Conservation (phyloP, 2,329 filamentous ascomycete genomes). For the Penicillium paneum region DNA sequence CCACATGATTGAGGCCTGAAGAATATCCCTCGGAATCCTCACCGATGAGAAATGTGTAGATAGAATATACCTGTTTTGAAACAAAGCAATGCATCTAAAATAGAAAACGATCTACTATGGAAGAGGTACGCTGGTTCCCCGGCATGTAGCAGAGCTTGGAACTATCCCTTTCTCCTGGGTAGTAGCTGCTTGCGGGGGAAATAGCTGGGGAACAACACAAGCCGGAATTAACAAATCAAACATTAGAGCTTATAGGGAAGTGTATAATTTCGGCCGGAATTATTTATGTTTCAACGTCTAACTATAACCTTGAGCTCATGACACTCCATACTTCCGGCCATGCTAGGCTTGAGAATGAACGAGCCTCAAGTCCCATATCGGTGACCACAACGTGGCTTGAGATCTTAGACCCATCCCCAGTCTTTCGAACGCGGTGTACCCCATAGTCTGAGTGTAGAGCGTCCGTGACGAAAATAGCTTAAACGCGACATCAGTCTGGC, state of each 20-base stretch:
- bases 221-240: not conserved
- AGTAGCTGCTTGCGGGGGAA: constrained; percentile 20
- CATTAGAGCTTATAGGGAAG: not conserved
- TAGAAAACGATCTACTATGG: constrained; percentile 18
- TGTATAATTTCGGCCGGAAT: not conserved
- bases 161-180: constrained; percentile 26
- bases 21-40: not conserved
- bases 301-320: not conserved
- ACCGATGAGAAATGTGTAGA: constrained; percentile 7
- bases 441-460: not conserved
- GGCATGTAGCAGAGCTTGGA: constrained; percentile 28
- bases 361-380: not conserved
- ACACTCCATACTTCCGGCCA: not conserved
- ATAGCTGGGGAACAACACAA: not conserved
- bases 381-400: constrained; percentile 19
- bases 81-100: constrained; percentile 19
- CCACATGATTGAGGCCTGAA: constrained; percentile 12
- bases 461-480: constrained; percentile 34
- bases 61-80: constrained; percentile 4
- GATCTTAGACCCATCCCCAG: constrained; percentile 10
- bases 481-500: constrained; percentile 18
- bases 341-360: not conserved
- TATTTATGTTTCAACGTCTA: not conserved
- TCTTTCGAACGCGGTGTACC: constrained; percentile 12
- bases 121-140: constrained; percentile 27